Base-by-base conservation (phyloP, 345 rosid species). In the Microcos paniculata region DNA sequence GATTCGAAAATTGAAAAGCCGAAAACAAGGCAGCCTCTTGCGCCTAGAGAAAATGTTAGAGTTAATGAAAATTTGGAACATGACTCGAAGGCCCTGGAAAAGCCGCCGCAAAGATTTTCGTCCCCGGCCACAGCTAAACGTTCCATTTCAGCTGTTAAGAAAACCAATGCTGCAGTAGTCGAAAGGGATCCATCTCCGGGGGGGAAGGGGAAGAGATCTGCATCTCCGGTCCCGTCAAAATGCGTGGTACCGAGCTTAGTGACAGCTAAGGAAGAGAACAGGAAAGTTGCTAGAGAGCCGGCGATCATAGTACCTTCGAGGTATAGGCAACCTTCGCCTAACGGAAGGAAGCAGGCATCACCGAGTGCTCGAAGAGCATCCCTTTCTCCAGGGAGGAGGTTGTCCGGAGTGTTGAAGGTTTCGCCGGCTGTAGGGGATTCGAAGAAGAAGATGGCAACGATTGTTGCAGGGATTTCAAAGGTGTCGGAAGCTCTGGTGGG, bases 291-390 rank as follows among this genome's bases (percentile, higher is more conserved):
- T 14, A 88, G 86, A 80, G 99, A 96, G 80, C 87, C 97, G 0
- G 88, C 98, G 0, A 96, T 96, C 55, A 83, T 94, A 16, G 99
- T 96, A 62, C 97, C 97, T 3, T 96, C 99, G 0, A 87, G 99
- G 85, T 96, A 94, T 71, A 78, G 92, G 72, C 98, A 96, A 52
- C 97, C 98, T 6, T 96, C 99, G 0, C 99, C 99, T 3, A 88
- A 51, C 38, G 91, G 82, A 30, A 83, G 97, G 88, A 91, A 82
- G 77, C 95, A 90, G 80, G 91, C 91, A 12, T 91, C 94, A 1
- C 93, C 97, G 0, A 86, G 74, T 78, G 79, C 91, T 2, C 76
- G 99, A 72, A 88, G 97, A 79, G 81, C 85, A 62, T 93, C 97
- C 1, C 23, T 92, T 68, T 96, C 99, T 3, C 99, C 99, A 0